Percentiles rank a stretch among this genome's conserved stretches.
Conservation (phyloP, 2,329 filamentous ascomycete genomes). For the Tolypocladium pustulatum region DNA sequence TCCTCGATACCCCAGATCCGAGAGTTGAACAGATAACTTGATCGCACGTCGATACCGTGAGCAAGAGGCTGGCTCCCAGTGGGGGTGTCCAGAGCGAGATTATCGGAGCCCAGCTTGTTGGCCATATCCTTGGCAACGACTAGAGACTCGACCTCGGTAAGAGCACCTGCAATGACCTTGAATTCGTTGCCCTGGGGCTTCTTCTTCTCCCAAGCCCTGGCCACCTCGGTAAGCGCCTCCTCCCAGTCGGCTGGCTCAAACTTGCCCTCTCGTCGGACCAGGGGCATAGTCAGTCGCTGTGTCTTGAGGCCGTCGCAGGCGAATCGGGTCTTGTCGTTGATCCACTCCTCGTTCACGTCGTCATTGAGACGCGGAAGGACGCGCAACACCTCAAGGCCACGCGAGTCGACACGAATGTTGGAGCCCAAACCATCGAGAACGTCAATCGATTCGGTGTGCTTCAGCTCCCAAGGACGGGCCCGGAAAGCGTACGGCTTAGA, state of each 20-base stretch:
- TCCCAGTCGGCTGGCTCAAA: constrained; percentile 94
- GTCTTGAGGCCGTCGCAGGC: constrained; percentile 95
- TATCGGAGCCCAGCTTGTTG: constrained; percentile 94
- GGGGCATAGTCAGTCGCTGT: constrained; percentile 83
- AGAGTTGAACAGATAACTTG: constrained; percentile 96
- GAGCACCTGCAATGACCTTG: constrained; percentile 84
- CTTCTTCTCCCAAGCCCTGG: constrained; percentile 66
- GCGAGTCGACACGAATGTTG: constrained; percentile 86
- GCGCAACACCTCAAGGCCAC: constrained; percentile 93
- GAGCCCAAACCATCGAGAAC: constrained; percentile 88
- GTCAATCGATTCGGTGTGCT: constrained; percentile 92
- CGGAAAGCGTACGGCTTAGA: constrained; percentile 98
- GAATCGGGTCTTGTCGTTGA: constrained; percentile 96
- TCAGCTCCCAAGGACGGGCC: constrained; percentile 91
- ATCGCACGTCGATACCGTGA: constrained; percentile 86
- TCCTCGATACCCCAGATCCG: constrained; percentile 90
- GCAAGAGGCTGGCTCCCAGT: constrained; percentile 73
- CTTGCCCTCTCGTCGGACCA: constrained; percentile 79
- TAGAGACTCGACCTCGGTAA: constrained; percentile 85
- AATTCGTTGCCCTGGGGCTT: constrained; percentile 87
- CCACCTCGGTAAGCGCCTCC: constrained; percentile 82
- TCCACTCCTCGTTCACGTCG: constrained; percentile 99
- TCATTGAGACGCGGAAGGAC: constrained; percentile 89
- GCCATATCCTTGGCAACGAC: constrained; percentile 96
- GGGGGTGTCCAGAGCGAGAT: constrained; percentile 84